These are phyloP conservation scores for Skeletonema marinoi DNA, from an alignment of 108 stramenopile genomes.

Conservation along the genomic window DNA sequence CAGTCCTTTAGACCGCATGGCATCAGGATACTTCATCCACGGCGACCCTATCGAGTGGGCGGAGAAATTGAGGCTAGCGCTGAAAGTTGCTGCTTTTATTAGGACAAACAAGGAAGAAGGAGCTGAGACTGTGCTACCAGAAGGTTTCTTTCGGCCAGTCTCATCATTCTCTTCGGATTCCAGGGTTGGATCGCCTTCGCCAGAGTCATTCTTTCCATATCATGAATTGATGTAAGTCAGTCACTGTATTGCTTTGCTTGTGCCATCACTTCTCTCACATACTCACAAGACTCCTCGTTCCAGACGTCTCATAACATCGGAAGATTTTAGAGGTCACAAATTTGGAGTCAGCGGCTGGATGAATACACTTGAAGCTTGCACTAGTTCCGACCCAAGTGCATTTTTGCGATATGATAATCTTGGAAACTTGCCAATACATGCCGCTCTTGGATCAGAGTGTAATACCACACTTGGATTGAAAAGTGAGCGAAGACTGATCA, in stretches of 20 bases:
- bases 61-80: slow-evolving; percentile 47
- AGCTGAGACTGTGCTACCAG: neutral
- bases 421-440: slow-evolving; percentile 52
- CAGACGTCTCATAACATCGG: slow-evolving; percentile 27
- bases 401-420: slow-evolving; percentile 37
- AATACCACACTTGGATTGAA: slow-evolving; percentile 39
- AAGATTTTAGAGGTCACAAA: slow-evolving; percentile 36
- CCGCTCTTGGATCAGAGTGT: slow-evolving; percentile 50
- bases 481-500: slow-evolving; percentile 44
- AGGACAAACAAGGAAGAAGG: slow-evolving; percentile 19
- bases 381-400: slow-evolving; percentile 35
- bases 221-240: slow-evolving; percentile 35
- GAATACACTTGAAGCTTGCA: slow-evolving; percentile 46
- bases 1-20: slow-evolving; percentile 54
- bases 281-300: too few species aligned
- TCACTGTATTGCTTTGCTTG: too few species aligned
- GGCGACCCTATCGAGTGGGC: slow-evolving; percentile 48
- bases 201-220: slow-evolving; percentile 46
- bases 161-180: slow-evolving; percentile 14
- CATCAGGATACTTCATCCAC: slow-evolving; percentile 49
- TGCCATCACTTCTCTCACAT: too few species aligned
- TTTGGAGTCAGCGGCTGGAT: slow-evolving; percentile 44
- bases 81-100: slow-evolving; percentile 33
- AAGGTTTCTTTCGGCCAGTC: slow-evolving; percentile 19
- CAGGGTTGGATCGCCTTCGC: slow-evolving; percentile 11